A percentile compares a stretch with the other conserved stretches of the same genome.
Evolutionary conservation across 345 rosid species (phyloP).

Genomic region (Passiflora organensis): DNA sequence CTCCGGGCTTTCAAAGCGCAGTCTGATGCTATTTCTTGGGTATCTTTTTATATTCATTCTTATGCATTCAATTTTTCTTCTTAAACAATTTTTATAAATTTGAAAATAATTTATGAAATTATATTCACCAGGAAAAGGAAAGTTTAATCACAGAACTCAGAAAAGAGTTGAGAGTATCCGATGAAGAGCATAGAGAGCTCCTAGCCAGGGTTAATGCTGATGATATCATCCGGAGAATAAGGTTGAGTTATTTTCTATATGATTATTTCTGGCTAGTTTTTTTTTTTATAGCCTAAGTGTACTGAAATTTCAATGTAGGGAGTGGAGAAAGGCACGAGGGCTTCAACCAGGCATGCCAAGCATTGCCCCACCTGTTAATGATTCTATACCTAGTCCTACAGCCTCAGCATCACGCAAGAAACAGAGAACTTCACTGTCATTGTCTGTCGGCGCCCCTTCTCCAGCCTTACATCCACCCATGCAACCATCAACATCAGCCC

Average conservation of each 20-base stretch:
- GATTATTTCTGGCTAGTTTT: slow-evolving; percentile 16
- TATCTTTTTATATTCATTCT: slow-evolving; percentile 23
- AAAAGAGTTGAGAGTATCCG: slow-evolving; percentile 92
- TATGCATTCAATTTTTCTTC: neutral
- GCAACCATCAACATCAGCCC: slow-evolving; percentile 74
- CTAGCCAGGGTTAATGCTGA: slow-evolving; percentile 83
- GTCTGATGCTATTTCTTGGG: slow-evolving; percentile 98
- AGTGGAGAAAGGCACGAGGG: slow-evolving; percentile 81
- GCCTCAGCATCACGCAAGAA: slow-evolving; percentile 87
- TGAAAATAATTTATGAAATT: neutral
- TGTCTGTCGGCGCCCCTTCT: slow-evolving; percentile 71
- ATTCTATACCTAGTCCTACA: slow-evolving; percentile 69
- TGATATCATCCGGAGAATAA: slow-evolving; percentile 71
- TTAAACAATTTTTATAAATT: neutral
- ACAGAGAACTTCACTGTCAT: slow-evolving; percentile 74
- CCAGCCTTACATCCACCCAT: slow-evolving; percentile 65
- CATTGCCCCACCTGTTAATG: slow-evolving; percentile 56
- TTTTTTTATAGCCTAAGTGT: slow-evolving; percentile 18
- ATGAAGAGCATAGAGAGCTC: slow-evolving; percentile 88
- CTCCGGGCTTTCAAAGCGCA: slow-evolving; percentile 97
- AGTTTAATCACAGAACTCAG: slow-evolving; percentile 92
- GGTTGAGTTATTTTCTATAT: slow-evolving; percentile 43
- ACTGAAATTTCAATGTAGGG: slow-evolving; percentile 46
- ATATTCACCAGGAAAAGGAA: slow-evolving; percentile 80
- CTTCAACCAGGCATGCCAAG: slow-evolving; percentile 59